Evolutionary conservation across 2,329 filamentous ascomycete species (phyloP).

Genomic region (Colletotrichum siamense): DNA sequence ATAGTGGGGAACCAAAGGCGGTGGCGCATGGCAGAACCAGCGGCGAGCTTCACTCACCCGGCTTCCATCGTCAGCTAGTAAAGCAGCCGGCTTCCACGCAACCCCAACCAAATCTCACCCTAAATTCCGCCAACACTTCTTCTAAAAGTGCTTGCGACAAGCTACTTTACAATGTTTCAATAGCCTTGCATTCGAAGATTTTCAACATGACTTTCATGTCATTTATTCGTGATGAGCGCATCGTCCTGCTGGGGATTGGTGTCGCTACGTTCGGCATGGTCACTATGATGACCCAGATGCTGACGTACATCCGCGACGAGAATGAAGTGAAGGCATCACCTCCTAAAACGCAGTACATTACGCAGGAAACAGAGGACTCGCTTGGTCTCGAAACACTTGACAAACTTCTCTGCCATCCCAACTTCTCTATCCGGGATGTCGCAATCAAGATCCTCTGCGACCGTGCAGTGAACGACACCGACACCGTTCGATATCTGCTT

Average conservation of each 20-base stretch:
- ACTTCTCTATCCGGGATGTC: conserved; percentile 74
- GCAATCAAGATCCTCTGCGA: conserved; percentile 65
- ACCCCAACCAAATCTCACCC: not conserved
- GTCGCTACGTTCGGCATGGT: conserved; percentile 65
- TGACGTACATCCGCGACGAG: conserved; percentile 65
- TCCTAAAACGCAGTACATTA: conserved; percentile 75
- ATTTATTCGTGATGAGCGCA: conserved; percentile 54
- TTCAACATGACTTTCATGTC: conserved; percentile 28
- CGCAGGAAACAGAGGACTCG: conserved; percentile 76
- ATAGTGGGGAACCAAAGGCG: conserved; percentile 21
- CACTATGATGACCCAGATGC: conserved; percentile 60
- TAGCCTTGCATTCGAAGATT: not conserved
- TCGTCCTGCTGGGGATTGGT: conserved; percentile 58
- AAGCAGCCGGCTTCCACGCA: not conserved
- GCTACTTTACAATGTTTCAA: not conserved
- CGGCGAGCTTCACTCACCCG: not conserved
- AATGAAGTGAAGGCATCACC: conserved; percentile 70
- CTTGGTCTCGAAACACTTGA: conserved; percentile 70
- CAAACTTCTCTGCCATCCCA: conserved; percentile 73
- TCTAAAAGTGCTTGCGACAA: not conserved
- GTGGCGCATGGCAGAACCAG: conserved; percentile 25
- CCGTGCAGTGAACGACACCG: conserved; percentile 62
- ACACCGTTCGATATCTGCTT: conserved; percentile 56
- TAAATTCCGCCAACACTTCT: not conserved
- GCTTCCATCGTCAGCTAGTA: not conserved